Percentiles rank a stretch among this genome's conserved stretches.
phyloP scores from a whole-genome alignment of 371 early-diverging fungal genomes.

The Saksenaea oblongispora region DNA sequence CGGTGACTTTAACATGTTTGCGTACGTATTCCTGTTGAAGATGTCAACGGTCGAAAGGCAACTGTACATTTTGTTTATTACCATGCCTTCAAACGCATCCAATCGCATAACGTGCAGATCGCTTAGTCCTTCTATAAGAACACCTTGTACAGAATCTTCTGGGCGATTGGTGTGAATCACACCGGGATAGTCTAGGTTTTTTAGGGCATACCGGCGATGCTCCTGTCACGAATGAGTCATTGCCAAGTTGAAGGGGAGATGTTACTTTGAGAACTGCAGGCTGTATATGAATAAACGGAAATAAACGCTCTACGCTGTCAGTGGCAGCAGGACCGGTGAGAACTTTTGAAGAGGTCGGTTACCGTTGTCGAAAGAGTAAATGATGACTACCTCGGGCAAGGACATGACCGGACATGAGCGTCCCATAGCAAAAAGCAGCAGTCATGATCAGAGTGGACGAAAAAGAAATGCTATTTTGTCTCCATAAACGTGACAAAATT shows the following conservation, averaged over 20 bases:
- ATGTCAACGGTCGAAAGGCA: not conserved
- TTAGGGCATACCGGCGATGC: constrained; percentile 33
- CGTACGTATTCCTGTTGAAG: constrained; percentile 35
- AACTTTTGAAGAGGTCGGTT: constrained; percentile 15
- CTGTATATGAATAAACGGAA: constrained; percentile 18
- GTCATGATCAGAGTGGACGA: not conserved
- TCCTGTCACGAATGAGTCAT: constrained; percentile 19
- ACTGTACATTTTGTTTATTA: constrained; percentile 12
- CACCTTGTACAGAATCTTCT: constrained; percentile 27
- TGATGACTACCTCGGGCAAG: constrained; percentile 30
- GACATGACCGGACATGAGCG: constrained; percentile 35
- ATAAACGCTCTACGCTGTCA: constrained; percentile 17
- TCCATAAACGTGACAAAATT: not conserved
- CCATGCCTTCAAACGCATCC: constrained; percentile 47
- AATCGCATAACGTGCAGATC: constrained; percentile 25
- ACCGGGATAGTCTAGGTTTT: constrained; percentile 37
- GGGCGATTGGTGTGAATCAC: constrained; percentile 24
- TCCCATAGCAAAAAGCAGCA: constrained; percentile 45
- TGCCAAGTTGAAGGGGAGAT: not conserved
- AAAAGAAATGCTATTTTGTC: constrained; percentile 2
- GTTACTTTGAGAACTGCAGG: constrained; percentile 35
- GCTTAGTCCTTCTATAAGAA: constrained; percentile 30
- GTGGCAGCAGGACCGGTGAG: constrained; percentile 31
- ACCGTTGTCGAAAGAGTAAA: not conserved
- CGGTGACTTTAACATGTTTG: constrained; percentile 14